Evolutionary conservation across 2,329 filamentous ascomycete species (phyloP), one percentile per base, ranked within the genome.

Genomic region (Fusarium sp.): DNA sequence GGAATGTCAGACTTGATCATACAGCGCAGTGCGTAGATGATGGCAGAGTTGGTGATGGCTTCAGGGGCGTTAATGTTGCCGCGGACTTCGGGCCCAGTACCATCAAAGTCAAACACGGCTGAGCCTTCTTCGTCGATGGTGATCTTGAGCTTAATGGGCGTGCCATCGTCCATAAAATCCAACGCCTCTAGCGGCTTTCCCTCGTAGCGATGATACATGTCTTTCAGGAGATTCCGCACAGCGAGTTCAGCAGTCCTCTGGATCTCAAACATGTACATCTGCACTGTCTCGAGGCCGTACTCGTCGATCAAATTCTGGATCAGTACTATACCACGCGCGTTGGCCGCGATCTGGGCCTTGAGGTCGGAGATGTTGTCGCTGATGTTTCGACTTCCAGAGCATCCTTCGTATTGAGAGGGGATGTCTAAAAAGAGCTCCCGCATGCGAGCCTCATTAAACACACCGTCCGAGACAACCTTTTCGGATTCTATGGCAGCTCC

Each of bases 291-390:
- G 49, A 93, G 89, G 9, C 91, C 90, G 75, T 94, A 94, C 75
- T 96, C 93, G 29, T 89, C 87, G 72, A 95, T 94, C 2, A 96
- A 84, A 0, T 88, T 86, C 49, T 87, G 88, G 72, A 95, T 94
- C 20, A 96, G 85, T 44, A 89, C 90, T 76, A 96, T 96, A 10
- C 94, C 42, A 0, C 42, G 42, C 16, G 42, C 42, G 2, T 46
- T 46, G 20, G 42, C 42, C 1, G 42, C 42, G 7, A 46, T 46
- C 8, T 46, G 42, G 2, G 42, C 94, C 75, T 95, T 95, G 76
- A 94, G 92, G 78, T 97, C 97, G 14, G 94, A 95, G 73, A 97
- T 86, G 79, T 97, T 97, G 81, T 97, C 75, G 14, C 42, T 46
- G 42, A 46, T 24, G 14, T 46, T 46, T 2, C 42, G 20, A 3